These are phyloP conservation scores for Phalaenopsis equestris DNA, from an alignment of 106 monocot genomes.

Conservation along the genomic window DNA sequence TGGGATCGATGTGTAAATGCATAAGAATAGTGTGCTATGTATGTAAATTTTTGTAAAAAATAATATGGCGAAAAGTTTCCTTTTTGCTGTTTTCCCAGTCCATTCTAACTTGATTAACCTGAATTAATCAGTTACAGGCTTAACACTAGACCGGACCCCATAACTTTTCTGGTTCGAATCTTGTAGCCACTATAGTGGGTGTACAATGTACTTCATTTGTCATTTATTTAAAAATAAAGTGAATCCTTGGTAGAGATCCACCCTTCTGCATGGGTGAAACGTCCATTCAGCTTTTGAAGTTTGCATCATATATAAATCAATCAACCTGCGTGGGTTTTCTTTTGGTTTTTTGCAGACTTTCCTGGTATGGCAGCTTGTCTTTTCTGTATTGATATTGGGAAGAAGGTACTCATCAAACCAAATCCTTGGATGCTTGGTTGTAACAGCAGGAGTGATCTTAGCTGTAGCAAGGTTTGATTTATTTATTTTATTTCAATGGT, in stretches of 20 bases:
- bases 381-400: slow-evolving; percentile 72
- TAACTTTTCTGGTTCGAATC: neutral
- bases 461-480: slow-evolving; percentile 71
- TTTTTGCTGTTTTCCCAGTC: neutral
- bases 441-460: slow-evolving; percentile 65
- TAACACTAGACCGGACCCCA: neutral
- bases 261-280: neutral
- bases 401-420: slow-evolving; percentile 67
- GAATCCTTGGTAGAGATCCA: neutral
- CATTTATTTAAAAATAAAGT: neutral
- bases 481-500: neutral
- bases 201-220: neutral
- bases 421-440: slow-evolving; percentile 80
- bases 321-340: neutral
- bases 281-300: neutral
- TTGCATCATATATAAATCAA: neutral
- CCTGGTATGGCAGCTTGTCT: slow-evolving; percentile 95
- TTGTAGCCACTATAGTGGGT: neutral
- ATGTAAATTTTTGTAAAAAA: no score
- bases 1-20: no score
- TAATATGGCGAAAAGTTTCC: no score
- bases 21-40: no score
- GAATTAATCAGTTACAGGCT: neutral
- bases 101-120: neutral
- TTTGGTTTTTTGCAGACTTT: slow-evolving; percentile 58